A percentile compares a stretch with the other conserved stretches of the same genome.
Conservation (phyloP, 2,329 filamentous ascomycete genomes). For the Alternaria arborescens region DNA sequence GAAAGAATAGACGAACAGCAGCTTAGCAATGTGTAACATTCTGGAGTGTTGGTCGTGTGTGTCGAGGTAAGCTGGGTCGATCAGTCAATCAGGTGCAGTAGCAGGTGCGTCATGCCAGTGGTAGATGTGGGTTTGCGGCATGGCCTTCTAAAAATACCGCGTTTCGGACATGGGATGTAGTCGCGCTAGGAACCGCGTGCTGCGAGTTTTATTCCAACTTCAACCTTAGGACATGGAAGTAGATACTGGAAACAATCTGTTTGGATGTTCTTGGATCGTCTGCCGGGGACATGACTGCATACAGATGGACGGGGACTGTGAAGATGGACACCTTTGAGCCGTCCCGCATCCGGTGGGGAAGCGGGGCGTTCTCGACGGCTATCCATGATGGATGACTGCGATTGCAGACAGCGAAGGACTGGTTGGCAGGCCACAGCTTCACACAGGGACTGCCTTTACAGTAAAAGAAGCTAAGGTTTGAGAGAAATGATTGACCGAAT, state of each 20-base stretch:
- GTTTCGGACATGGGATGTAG: slow-evolving; percentile 23
- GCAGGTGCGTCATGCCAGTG: slow-evolving; percentile 24
- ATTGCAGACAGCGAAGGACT: slow-evolving; percentile 3
- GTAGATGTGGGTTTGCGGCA: slow-evolving; percentile 17
- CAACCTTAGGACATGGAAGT: slow-evolving; percentile 15
- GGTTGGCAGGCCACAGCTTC: slow-evolving; percentile 7
- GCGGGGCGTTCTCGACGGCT: slow-evolving; percentile 6
- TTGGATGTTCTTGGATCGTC: slow-evolving; percentile 3
- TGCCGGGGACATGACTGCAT: slow-evolving; percentile 6
- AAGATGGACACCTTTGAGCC: slow-evolving; percentile 1
- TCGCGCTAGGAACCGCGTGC: slow-evolving; percentile 21
- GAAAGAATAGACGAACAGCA: slow-evolving; percentile 14
- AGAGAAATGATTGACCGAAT: slow-evolving; percentile 6
- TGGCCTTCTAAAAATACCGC: slow-evolving; percentile 29
- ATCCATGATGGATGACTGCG: slow-evolving; percentile 2
- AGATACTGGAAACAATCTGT: slow-evolving; percentile 3
- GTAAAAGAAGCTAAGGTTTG: slow-evolving; percentile 6
- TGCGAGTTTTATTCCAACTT: slow-evolving; percentile 30
- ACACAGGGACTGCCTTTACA: slow-evolving; percentile 9
- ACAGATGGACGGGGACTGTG: background rate
- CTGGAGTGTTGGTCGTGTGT: slow-evolving; percentile 23
- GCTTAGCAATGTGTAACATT: slow-evolving; percentile 27
- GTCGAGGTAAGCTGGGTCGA: slow-evolving; percentile 8
- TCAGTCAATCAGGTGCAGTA: slow-evolving; percentile 19
- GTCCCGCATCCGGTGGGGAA: slow-evolving; percentile 12